Conservation (phyloP, 495 filamentous ascomycete genomes). For the Talaromyces thailandensis region DNA sequence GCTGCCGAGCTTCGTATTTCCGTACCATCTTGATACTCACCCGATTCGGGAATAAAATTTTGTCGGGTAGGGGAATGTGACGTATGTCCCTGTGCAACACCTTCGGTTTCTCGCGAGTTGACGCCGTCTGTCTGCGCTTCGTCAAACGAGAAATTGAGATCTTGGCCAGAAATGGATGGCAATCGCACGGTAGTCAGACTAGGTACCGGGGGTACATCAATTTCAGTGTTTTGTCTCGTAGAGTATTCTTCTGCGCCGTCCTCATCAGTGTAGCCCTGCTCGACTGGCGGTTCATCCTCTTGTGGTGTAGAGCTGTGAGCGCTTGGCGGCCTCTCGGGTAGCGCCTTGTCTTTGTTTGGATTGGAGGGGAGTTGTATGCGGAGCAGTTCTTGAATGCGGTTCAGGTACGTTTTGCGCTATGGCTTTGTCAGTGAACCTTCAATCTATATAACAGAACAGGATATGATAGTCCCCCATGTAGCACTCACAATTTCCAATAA, state of each 20-base stretch:
- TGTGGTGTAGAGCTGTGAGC: constrained; percentile 18
- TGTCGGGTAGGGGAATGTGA: neutral
- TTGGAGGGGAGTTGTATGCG: constrained; percentile 53
- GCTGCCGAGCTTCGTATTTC: neutral
- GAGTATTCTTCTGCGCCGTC: neutral
- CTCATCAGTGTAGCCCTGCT: neutral
- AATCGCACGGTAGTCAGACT: neutral
- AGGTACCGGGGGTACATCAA: neutral
- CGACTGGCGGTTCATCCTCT: neutral
- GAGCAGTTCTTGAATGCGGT: constrained; percentile 75
- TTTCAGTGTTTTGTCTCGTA: neutral
- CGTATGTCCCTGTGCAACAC: neutral
- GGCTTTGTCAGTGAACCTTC: constrained; percentile 7
- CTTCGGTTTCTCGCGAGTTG: neutral
- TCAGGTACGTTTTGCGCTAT: constrained; percentile 81
- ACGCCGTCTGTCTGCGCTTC: neutral
- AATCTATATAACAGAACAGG: neutral
- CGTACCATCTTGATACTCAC: neutral
- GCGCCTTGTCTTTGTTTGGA: constrained; percentile 51
- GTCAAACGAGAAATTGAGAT: neutral
- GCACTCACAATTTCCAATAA: constrained; percentile 79
- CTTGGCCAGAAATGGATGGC: neutral
- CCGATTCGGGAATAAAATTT: neutral
- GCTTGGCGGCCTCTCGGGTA: constrained; percentile 71
- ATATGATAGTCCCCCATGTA: neutral